Conservation (phyloP, 1,139 yeast species). For the Yamadazyma buinensis region DNA sequence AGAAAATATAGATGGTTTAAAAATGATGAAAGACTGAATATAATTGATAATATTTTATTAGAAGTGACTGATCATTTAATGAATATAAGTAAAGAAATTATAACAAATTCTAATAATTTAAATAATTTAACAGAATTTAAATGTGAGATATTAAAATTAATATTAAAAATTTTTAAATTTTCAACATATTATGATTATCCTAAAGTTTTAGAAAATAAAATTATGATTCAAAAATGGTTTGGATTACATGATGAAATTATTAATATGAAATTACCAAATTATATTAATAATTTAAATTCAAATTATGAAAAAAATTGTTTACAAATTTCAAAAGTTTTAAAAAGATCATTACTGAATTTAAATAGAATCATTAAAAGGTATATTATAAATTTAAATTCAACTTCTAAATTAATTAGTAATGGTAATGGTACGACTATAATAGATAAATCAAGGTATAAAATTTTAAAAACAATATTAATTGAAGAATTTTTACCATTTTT, state of each 20-base stretch:
- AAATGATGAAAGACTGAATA: constrained; percentile 52
- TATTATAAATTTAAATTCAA: constrained; percentile 44
- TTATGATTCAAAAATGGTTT: constrained; percentile 67
- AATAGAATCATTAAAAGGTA: constrained; percentile 73
- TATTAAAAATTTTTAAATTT: constrained; percentile 77
- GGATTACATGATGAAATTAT: constrained; percentile 70
- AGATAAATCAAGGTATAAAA: no score
- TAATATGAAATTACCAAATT: constrained; percentile 54
- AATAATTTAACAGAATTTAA: constrained; percentile 33
- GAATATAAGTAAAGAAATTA: constrained; percentile 58
- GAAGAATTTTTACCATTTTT: constrained; percentile 68
- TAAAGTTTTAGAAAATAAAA: constrained; percentile 55
- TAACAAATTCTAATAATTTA: constrained; percentile 26
- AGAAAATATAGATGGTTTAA: constrained; percentile 75
- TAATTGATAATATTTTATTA: constrained; percentile 56
- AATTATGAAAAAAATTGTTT: constrained; percentile 36
- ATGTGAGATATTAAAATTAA: constrained; percentile 76
- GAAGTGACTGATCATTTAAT: constrained; percentile 69
- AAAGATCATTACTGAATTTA: constrained; percentile 86
- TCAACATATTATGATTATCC: constrained; percentile 82
- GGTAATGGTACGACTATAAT: no score
- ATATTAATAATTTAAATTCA: constrained; percentile 19
- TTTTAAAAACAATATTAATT: constrained; percentile 31
- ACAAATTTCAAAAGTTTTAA: constrained; percentile 64
- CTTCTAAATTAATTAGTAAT: constrained; percentile 40